Percentiles rank a stretch among this genome's conserved stretches.
phyloP scores from a whole-genome alignment of 441 rosid species.

The Gossypium trilobum region DNA sequence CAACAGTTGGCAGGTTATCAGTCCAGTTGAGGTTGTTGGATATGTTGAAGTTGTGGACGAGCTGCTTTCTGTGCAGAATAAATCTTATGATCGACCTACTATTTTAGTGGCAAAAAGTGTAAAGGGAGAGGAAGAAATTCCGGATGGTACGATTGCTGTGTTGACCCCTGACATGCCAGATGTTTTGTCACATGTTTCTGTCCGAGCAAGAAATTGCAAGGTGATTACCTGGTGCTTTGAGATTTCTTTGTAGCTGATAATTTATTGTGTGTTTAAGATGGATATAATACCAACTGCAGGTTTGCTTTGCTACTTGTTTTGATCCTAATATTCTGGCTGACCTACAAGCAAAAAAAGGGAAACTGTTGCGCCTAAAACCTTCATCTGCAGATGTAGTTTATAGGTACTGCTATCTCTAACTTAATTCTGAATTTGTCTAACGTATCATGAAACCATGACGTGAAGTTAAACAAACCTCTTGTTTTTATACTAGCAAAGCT shows the following conservation, averaged over 20 bases:
- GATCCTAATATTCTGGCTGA: constrained; percentile 47
- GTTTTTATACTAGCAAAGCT: not conserved
- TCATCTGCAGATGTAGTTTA: constrained; percentile 51
- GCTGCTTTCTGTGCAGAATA: constrained; percentile 76
- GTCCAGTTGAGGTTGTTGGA: constrained; percentile 86
- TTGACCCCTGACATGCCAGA: constrained; percentile 99
- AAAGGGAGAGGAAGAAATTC: constrained; percentile 98
- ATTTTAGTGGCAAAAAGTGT: constrained; percentile 85
- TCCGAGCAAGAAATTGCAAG: constrained; percentile 96
- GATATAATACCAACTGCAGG: constrained; percentile 38
- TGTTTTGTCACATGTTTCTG: constrained; percentile 96
- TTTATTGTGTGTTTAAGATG: constrained; percentile 12
- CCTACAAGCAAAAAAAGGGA: constrained; percentile 50
- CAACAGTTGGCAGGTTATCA: constrained; percentile 96
- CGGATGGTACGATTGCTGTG: constrained; percentile 91
- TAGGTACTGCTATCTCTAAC: constrained; percentile 29
- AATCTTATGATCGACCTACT: constrained; percentile 67
- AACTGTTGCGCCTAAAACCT: constrained; percentile 47
- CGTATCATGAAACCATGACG: not conserved
- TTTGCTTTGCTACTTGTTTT: constrained; percentile 84
- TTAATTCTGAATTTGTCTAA: constrained; percentile 6
- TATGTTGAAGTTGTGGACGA: constrained; percentile 77
- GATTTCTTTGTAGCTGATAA: constrained; percentile 18
- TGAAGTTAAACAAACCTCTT: not conserved
- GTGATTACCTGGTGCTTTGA: constrained; percentile 32